Evolutionary conservation across 345 rosid species (phyloP), one percentile per base, ranked within the genome.

Genomic region (Euphorbia peplus): DNA sequence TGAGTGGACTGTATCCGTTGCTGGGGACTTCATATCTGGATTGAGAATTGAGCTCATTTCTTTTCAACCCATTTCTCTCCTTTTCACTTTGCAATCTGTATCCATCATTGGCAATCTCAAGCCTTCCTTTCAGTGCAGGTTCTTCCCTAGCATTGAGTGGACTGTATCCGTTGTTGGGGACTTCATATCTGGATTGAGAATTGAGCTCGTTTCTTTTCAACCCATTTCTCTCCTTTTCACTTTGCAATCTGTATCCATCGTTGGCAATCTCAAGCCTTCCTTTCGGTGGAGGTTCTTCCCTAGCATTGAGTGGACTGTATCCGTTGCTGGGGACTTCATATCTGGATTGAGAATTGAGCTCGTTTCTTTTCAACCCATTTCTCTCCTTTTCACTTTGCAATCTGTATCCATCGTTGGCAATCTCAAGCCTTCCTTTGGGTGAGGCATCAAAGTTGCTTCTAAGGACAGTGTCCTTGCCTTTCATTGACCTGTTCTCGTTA

Each of bases 401-500:
- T 67, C 64, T 77, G 63, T 66, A 63, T 55, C 76, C 84, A 74
- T 63, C 61, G 46, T 68, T 50, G 3, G 12, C 25, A 47, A 37
- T 30, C 61, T 62, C 74, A 28, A 13, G 60, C 73, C 69, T 73
- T 74, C 67, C 82, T 72, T 75, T 75, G 44, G 73, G 65, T 55
- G 68, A 47, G 54, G 69, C 32, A 64, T 60, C 76, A 15, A 50
- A 63, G 46, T 73, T 78, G 30, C 76, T 78, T 61, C 52, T 79
- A 63, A 73, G 52, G 32, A 67, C 63, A 39, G 72, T 35, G 67
- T 53, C 78, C 74, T 60, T 83, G 78, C 65, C 79, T 63, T 69
- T 70, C 47, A 72, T 47, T 66, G 77, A 39, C 61, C 73, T 83
- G 76, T 70, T 69, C 54, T 79, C 73, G 67, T 74, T 82, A 53